Evolutionary conservation across 179 eudicot genomes (phyloP), one percentile per base, ranked within the genome.

Genomic region (Heliamphora pulchella): DNA sequence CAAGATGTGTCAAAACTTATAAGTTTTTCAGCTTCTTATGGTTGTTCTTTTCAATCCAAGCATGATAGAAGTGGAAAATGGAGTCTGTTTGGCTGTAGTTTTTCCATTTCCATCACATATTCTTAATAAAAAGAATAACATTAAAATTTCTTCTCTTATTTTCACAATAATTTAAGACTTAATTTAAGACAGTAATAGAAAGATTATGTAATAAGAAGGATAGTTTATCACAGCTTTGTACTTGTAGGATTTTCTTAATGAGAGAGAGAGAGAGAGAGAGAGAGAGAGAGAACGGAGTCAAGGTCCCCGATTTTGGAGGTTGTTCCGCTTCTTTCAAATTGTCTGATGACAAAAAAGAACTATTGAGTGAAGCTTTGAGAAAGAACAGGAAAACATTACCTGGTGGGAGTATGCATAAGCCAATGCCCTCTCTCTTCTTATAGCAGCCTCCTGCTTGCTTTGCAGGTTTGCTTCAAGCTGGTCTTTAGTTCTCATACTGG

Each of bases 341-440:
- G 13, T 50, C 46, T n/a, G 48, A 14, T 13, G 43, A 22, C 2
- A n/a, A 57, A 18, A 11, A 8, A 10, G 58, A 11, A 70, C 0
- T 2, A n/a, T 62, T 22, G 14, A 8, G 55, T 48, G 63, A 1
- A 55, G 17, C 17, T 43, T 44, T 3, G 9, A 18, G 59, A 62
- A 74, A 69, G 3, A 9, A 59, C 2, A 5, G 57, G 1, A 15
- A 4, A 72, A 7, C 6, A 81, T 41, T 83, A 93, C 98, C 94
- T 86, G 90, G 83, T 84, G 89, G 47, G 93, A 74, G 85, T 86
- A 85, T 71, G 94, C 85, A 79, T 89, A 88, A 67, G 97, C 97
- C 80, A 92, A 87, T 61, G 92, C 97, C 66, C 88, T 86, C 81
- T 89, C 94, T 74, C 91, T 83, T 78, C 87, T 84, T 39, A 83